Base-by-base conservation (phyloP, 75 land plant species). In the Sequoia sempervirens region DNA sequence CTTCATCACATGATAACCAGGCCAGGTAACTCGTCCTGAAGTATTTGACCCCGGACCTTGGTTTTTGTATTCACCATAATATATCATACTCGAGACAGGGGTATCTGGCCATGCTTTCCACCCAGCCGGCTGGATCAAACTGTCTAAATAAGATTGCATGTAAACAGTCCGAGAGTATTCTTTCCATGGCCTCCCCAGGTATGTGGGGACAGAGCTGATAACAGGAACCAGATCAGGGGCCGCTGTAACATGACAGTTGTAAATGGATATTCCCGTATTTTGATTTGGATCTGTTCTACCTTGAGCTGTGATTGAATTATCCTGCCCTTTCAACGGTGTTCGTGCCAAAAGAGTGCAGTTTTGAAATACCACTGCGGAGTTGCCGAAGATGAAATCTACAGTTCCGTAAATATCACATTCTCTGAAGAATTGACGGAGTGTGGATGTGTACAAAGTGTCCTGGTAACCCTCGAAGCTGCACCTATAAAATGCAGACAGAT, bases 161-260 rank as follows among this genome's bases (percentile, higher is more conserved):
- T 50, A 73, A 54, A 86, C 87, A 4, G 87, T 86, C 14, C 84
- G 58, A 1, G 87, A 82, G 45, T 38, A 86, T 2, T 30, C 15
- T 37, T 86, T 86, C 87, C 87, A 86, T 7, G 87, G 87, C 46
- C 87, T 73, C 5, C 85, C 87, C 7, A 84, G 34, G 87, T 75
- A 75, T 30, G 66, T 75, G 8, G 45, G 79, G n/a, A 75, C 23
- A 20, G 43, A 38, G 46, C 11, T 75, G 0, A 30, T 75, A 18
- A 18, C 20, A 1, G 5, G 26, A 75, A 34, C 43, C 26, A 75
- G 45, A 23, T 61, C 80, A 5, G 84, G 15, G 0, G 82, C 76
- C 2, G 82, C 86, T 23, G 34, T 70, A 7, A 86, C 73, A 34
- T 12, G 11, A 81, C 88, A 86, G 75, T 80, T 68, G 15, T 86